Evolutionary conservation across 257 asterid genomes (phyloP), one percentile per base, ranked within the genome.

Genomic region (Solanum arcanum): DNA sequence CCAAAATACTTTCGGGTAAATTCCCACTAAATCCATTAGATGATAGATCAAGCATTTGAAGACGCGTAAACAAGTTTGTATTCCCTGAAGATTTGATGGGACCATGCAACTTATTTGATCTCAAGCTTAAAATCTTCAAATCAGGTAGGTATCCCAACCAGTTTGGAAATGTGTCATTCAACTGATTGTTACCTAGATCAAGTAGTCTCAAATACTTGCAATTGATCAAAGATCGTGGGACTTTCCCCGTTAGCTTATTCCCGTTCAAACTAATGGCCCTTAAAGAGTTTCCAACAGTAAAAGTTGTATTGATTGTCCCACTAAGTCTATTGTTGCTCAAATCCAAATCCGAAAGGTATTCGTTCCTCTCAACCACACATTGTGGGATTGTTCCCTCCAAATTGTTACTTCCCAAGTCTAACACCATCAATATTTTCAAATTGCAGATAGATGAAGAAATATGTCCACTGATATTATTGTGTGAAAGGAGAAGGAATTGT

Each of bases 361-460:
- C 8, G 3, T 0, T 13, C 59, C 7, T 76, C 23, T 41, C 23
- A 42, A 1, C 59, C 37, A 76, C n/a, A 3, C 82, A 75, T 75
- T 21, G 27, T 21, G 68, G 68, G 13, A 60, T 60, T 21, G 68
- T 60, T 60, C 25, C 27, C 3, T 21, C 27, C 25, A 21, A 21
- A 47, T 47, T 47, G 0, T 0, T 60, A 4, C 68, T 60, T 3
- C 3, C 0, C 27, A 60, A 60, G 0, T 9, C 6, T 21, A 60
- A 5, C 0, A 0, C 0, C 0, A 0, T 0, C 0, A 59, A 0
- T 21, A 6, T 21, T 21, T 60, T 9, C 5, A 60, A 2, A 21
- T 60, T 59, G 68, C 68, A 60, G 27, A 60, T 21, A 21, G 27
- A 0, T 14, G 20, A 59, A 9, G 66, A 1, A 18, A 20, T 20